Evolutionary conservation across 768 basidiomycete species (phyloP).

Genomic region (Neoboletus brunneissimus): DNA sequence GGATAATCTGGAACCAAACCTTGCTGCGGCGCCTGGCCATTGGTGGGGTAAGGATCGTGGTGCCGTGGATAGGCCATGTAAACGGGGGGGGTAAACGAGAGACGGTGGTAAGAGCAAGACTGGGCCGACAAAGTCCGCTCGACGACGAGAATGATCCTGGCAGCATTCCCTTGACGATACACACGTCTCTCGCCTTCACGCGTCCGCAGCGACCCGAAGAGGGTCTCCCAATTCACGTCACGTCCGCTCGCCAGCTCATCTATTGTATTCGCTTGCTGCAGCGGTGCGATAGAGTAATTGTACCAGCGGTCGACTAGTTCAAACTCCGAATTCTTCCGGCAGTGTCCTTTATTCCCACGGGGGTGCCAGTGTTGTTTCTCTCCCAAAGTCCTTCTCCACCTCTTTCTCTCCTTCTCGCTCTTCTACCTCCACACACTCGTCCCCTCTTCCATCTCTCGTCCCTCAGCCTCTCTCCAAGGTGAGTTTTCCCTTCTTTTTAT

Average conservation of each 20-base stretch:
- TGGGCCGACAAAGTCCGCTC: slow-evolving; percentile 17
- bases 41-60: slow-evolving; percentile 48
- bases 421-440: slow-evolving; percentile 24
- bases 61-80: slow-evolving; percentile 56
- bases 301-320: slow-evolving; percentile 31
- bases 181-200: background rate
- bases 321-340: slow-evolving; percentile 44
- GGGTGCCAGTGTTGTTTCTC: slow-evolving; percentile 44
- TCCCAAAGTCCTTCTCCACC: slow-evolving; percentile 32
- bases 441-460: slow-evolving; percentile 15
- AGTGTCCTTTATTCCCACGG: slow-evolving; percentile 35
- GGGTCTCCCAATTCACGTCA: no score
- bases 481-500: slow-evolving; percentile 9
- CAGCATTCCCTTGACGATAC: slow-evolving; percentile 7
- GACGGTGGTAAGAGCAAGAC: background rate
- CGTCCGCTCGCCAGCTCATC: no score
- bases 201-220: background rate
- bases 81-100: background rate
- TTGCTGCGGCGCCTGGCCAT: slow-evolving; percentile 29
- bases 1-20: slow-evolving; percentile 38
- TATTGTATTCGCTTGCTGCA: no score
- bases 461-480: slow-evolving; percentile 21
- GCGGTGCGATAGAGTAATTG: no score
- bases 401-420: slow-evolving; percentile 31
- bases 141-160: background rate